Conservation (phyloP, 2,329 filamentous ascomycete species). For the Paracoccidioides lutzii region DNA sequence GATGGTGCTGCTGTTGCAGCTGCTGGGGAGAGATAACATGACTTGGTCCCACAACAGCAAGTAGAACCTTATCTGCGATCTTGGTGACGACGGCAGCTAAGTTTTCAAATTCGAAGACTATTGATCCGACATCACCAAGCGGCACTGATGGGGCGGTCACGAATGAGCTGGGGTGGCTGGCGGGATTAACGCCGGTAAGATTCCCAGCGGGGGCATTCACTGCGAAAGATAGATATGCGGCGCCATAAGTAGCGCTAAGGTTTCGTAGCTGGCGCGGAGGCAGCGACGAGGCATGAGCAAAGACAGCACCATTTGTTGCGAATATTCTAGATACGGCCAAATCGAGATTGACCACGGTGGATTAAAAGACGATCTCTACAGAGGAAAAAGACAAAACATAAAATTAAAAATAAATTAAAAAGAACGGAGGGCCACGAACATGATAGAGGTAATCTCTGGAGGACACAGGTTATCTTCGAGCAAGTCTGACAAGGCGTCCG, state of each 20-base stretch:
- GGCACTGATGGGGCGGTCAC: constrained; percentile 29
- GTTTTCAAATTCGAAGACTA: constrained; percentile 31
- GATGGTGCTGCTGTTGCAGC: neutral
- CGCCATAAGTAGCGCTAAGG: constrained; percentile 31
- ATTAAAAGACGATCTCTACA: neutral
- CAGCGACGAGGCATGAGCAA: constrained; percentile 30
- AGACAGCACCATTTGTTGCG: constrained; percentile 32
- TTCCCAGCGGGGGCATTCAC: constrained; percentile 29
- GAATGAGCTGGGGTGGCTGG: constrained; percentile 32
- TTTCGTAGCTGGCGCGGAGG: constrained; percentile 29
- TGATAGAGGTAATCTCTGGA: constrained; percentile 32
- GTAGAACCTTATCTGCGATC: constrained; percentile 31
- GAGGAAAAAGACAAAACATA: too few relatives aligned
- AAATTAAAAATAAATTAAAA: neutral
- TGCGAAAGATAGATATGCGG: constrained; percentile 32
- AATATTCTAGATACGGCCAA: constrained; percentile 24
- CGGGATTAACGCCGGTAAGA: constrained; percentile 30
- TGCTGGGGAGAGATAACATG: neutral
- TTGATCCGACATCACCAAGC: constrained; percentile 31
- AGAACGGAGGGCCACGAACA: constrained; percentile 24
- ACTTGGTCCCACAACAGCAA: constrained; percentile 28
- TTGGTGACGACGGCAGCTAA: constrained; percentile 29
- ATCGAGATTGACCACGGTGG: neutral
- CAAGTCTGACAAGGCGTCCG: constrained; percentile 29
- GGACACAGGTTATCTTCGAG: constrained; percentile 32